These are phyloP conservation scores for Penicillium sp. DNA, from an alignment of 2,329 filamentous ascomycete genomes.

Conservation along the genomic window DNA sequence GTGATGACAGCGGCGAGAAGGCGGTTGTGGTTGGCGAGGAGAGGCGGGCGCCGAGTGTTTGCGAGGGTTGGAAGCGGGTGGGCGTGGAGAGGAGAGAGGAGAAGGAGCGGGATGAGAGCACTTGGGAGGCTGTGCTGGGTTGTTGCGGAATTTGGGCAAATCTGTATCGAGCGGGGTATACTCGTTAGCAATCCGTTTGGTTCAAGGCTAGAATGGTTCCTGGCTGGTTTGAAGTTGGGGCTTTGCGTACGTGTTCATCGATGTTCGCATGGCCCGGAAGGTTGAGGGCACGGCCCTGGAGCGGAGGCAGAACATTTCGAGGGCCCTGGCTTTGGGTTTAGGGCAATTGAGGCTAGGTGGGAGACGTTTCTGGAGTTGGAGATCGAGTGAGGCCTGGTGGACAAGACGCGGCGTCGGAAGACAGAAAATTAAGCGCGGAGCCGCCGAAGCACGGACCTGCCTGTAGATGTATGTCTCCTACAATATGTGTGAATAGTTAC, in stretches of 20 bases:
- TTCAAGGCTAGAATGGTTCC: background rate
- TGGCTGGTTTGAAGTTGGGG: conserved; percentile 4
- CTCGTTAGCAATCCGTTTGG: conserved; percentile 13
- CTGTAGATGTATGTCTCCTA: conserved; percentile 1
- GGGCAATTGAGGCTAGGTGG: background rate
- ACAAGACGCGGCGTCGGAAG: conserved; percentile 22
- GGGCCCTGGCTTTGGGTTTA: background rate
- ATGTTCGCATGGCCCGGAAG: conserved; percentile 24
- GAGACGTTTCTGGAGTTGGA: background rate
- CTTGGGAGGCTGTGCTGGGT: conserved; percentile 30
- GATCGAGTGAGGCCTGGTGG: conserved; percentile 11
- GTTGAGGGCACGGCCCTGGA: conserved; percentile 34
- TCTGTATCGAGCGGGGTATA: conserved; percentile 3
- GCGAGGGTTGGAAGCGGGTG: conserved; percentile 21
- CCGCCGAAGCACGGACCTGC: conserved; percentile 34
- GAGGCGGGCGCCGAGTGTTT: conserved; percentile 30
- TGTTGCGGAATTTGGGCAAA: conserved; percentile 19
- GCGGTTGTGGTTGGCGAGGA: conserved; percentile 16
- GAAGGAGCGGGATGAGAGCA: conserved; percentile 38
- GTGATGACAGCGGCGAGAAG: conserved; percentile 19
- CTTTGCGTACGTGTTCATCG: conserved; percentile 25
- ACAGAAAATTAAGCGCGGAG: conserved; percentile 36
- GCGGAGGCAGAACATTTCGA: conserved; percentile 36
- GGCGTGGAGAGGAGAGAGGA: conserved; percentile 40
- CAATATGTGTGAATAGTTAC: background rate